These are phyloP conservation scores for Fagus crenata DNA, from an alignment of 306 rosid genomes.

Conservation along the genomic window DNA sequence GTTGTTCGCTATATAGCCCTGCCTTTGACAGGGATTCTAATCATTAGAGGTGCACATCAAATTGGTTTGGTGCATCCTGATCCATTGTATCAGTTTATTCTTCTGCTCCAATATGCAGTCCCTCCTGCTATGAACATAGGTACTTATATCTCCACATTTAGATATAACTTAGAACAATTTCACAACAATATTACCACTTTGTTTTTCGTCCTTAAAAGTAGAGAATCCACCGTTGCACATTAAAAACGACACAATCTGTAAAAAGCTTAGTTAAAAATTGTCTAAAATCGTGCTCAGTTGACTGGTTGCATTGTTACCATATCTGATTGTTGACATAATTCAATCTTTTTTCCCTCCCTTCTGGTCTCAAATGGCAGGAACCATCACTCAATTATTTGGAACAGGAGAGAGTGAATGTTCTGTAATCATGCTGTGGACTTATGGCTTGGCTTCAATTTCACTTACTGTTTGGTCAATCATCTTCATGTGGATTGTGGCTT, in stretches of 20 bases:
- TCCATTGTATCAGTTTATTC: slow-evolving; percentile 51
- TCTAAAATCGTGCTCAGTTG: background rate
- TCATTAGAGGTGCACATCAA: slow-evolving; percentile 44
- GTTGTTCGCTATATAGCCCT: slow-evolving; percentile 42
- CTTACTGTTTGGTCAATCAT: slow-evolving; percentile 54
- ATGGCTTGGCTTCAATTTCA: slow-evolving; percentile 46
- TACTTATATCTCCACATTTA: background rate
- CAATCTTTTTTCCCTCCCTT: background rate
- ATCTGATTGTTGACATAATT: background rate
- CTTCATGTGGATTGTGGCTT: slow-evolving; percentile 55
- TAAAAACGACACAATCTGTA: background rate
- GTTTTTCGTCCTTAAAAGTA: background rate
- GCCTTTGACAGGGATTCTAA: slow-evolving; percentile 40
- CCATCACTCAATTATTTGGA: slow-evolving; percentile 58
- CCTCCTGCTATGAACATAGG: slow-evolving; percentile 67
- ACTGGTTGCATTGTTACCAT: no score
- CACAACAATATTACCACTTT: background rate
- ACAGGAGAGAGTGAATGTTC: slow-evolving; percentile 56
- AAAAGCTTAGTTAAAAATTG: background rate
- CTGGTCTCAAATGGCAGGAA: slow-evolving; percentile 32
- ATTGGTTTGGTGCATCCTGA: slow-evolving; percentile 46
- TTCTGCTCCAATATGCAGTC: slow-evolving; percentile 48
- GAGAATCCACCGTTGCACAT: no score
- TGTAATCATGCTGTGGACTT: slow-evolving; percentile 49
- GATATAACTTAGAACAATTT: background rate